These are phyloP conservation scores for Neurospora sp. DNA, from an alignment of 495 filamentous ascomycete genomes.

Conservation along the genomic window DNA sequence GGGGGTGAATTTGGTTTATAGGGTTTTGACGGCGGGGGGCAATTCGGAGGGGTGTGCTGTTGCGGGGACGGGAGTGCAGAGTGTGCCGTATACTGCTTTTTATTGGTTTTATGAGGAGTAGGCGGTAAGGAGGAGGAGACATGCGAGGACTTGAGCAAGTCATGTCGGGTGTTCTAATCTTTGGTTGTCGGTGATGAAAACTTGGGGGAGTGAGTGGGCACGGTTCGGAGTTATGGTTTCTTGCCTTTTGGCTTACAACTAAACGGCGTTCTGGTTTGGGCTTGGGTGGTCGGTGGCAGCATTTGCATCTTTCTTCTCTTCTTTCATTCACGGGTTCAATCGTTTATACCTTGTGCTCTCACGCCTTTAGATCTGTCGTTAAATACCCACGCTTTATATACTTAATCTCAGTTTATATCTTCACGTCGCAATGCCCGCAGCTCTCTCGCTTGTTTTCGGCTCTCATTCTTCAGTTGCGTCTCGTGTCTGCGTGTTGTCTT, in stretches of 20 bases:
- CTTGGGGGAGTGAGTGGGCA: neutral
- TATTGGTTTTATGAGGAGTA: conserved; percentile 57
- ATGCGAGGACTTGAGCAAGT: neutral
- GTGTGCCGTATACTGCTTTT: conserved; percentile 55
- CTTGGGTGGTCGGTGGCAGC: neutral
- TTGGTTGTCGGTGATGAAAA: neutral
- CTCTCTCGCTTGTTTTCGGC: no score
- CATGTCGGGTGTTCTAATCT: neutral
- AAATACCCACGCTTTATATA: neutral
- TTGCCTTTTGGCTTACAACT: neutral
- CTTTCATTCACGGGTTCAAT: neutral
- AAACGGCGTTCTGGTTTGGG: neutral
- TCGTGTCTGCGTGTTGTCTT: no score
- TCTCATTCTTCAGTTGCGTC: no score
- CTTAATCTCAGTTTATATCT: neutral
- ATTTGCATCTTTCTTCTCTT: neutral
- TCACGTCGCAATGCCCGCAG: neutral
- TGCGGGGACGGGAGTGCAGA: conserved; percentile 28
- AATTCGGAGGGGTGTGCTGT: conserved; percentile 37
- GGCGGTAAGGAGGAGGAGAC: neutral
- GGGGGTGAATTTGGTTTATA: conserved; percentile 49
- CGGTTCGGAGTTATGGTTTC: neutral
- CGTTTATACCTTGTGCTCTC: neutral
- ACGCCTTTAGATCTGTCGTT: neutral
- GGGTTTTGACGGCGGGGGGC: conserved; percentile 60